phyloP scores from a whole-genome alignment of 2,329 filamentous ascomycete species.

The Dryadomyces sulphureus region DNA sequence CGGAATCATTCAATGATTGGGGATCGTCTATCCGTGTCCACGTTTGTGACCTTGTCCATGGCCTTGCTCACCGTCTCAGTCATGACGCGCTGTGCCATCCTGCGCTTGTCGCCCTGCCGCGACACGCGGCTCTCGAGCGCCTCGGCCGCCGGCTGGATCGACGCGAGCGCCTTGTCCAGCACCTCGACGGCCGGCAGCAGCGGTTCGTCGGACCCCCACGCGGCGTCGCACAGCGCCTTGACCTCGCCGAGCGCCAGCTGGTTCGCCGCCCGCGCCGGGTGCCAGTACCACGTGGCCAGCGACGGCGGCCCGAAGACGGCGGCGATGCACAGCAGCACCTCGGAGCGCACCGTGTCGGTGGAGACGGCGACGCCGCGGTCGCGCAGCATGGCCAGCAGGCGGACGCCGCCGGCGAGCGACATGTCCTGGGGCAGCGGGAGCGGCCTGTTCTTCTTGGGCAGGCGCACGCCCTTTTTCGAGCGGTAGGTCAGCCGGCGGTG shows the following conservation, averaged over 20 bases:
- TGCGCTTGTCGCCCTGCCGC: conserved; percentile 3
- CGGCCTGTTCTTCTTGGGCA: background rate
- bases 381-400: conserved; percentile 19
- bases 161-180: conserved; percentile 15
- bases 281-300: conserved; percentile 11
- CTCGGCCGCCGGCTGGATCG: conserved; percentile 6
- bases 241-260: conserved; percentile 18
- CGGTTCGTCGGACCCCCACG: conserved; percentile 16
- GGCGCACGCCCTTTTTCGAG: background rate
- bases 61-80: background rate
- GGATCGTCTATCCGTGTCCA: too few relatives aligned
- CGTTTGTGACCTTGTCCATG: background rate
- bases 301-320: conserved; percentile 18
- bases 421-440: conserved; percentile 8
- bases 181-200: conserved; percentile 17
- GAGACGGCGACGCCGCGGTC: conserved; percentile 17
- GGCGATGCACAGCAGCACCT: conserved; percentile 17
- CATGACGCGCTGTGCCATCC: conserved; percentile 2
- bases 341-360: conserved; percentile 12
- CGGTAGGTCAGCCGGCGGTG: conserved; percentile 18
- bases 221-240: conserved; percentile 21
- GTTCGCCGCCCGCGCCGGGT: conserved; percentile 10
- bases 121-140: conserved; percentile 6
- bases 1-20: too few relatives aligned
- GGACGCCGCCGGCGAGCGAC: conserved; percentile 17